Evolutionary conservation across 176 grass and related monocot genomes (phyloP), one percentile per base, ranked within the genome.

Genomic region (Panicum miliaceum): DNA sequence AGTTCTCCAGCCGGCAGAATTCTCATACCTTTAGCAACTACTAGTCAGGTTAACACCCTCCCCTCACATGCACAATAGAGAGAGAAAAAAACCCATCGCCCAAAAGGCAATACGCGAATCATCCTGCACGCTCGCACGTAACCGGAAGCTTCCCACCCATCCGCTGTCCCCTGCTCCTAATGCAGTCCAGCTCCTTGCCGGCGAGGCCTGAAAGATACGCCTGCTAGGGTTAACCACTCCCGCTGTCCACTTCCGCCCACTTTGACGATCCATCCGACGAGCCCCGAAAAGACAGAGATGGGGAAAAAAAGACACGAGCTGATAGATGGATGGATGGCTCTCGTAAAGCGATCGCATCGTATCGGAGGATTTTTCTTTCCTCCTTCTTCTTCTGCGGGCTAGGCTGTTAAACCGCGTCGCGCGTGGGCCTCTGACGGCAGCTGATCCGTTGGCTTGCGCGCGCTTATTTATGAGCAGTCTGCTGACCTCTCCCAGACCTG

Each of bases 371-470:
- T 51, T 47, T 70, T 70, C 47, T 2, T 54, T 78, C 20, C 61
- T 64, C 47, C 29, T 54, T 78, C 20, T 68, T 64, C 32, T 83
- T 74, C 59, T 80, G 89, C 80, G 81, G 70, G 75, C 84, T 87
- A 84, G 89, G 89, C 85, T 84, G 89, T 76, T 6, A 90, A 87
- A 90, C 68, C 89, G 89, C 89, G 89, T 90, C 16, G 52, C 22
- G 41, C 26, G 71, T 79, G 82, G 88, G 77, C 81, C 46, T 79
- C 45, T 51, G 63, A 54, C 36, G 32, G n/a, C 89, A 84, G 84
- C 89, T 84, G 74, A 69, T 16, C 72, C 27, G 89, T 76, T 84
- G 73, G 38, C 62, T 80, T 80, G 2, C 32, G 71, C 70, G 52
- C 7, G 68, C 38, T 86, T 25, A 34, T 73, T 86, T 57, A 83